Percentiles rank a stretch among this genome's conserved stretches.
Conservation (phyloP, 495 filamentous ascomycete species). For the Corynascus novoguineensis region DNA sequence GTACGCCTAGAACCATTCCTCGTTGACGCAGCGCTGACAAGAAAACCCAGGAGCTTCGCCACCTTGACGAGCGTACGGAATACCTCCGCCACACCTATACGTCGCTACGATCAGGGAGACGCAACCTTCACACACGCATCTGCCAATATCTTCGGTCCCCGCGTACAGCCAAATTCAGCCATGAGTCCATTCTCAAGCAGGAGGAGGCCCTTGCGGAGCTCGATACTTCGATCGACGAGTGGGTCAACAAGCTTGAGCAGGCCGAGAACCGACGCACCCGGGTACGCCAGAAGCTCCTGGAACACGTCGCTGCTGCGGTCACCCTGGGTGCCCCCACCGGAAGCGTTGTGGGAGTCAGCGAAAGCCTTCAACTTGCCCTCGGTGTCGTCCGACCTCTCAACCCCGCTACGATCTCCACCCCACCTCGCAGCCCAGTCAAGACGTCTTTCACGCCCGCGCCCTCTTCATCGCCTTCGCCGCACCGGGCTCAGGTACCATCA, state of each 20-base stretch:
- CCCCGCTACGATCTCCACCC: conserved; percentile 40
- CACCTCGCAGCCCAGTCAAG: conserved; percentile 45
- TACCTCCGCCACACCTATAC: conserved; percentile 66
- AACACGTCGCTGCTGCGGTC: conserved; percentile 62
- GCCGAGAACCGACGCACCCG: conserved; percentile 67
- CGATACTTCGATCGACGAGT: conserved; percentile 69
- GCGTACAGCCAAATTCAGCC: conserved; percentile 56
- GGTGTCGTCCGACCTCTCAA: conserved; percentile 34
- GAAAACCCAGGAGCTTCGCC: conserved; percentile 53
- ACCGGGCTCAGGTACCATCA: conserved; percentile 44
- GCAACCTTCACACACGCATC: conserved; percentile 62
- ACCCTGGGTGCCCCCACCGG: conserved; percentile 33
- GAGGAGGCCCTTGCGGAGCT: conserved; percentile 67
- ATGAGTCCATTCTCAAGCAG: conserved; percentile 65
- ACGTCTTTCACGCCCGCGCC: conserved; percentile 24
- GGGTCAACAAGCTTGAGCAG: conserved; percentile 65
- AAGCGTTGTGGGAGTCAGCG: conserved; percentile 33
- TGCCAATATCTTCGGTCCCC: conserved; percentile 62
- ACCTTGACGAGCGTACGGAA: conserved; percentile 64
- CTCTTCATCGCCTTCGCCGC: conserved; percentile 36
- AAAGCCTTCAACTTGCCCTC: conserved; percentile 39
- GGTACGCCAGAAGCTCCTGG: conserved; percentile 69
- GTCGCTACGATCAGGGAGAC: conserved; percentile 60
- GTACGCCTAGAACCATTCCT: conserved; percentile 12
- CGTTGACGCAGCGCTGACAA: conserved; percentile 15